A percentile compares a stretch with the other conserved stretches of the same genome.
These are phyloP conservation scores for Xanthoceras sorbifolium DNA, from an alignment of 345 rosid species.

Conservation along the genomic window DNA sequence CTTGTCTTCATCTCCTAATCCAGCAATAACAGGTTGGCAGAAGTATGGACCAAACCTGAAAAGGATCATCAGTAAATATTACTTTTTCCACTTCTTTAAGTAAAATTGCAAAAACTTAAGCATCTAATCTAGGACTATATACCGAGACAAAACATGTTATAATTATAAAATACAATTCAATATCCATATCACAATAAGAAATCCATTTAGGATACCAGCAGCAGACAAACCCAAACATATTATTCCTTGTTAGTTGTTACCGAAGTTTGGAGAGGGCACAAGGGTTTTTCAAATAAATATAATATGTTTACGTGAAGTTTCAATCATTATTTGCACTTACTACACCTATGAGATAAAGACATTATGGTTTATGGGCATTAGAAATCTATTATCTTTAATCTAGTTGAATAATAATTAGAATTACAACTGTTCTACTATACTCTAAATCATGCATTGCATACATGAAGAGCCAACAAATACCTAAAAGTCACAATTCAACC, in stretches of 20 bases:
- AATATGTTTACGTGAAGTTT: neutral
- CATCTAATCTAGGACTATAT: neutral
- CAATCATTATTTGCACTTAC: neutral
- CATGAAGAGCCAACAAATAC: neutral
- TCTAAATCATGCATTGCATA: neutral
- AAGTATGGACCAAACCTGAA: slow-evolving; percentile 95
- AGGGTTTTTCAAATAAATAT: neutral
- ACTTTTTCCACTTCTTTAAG: neutral
- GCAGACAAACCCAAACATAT: neutral
- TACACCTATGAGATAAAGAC: neutral
- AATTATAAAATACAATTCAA: neutral
- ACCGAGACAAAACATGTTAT: neutral
- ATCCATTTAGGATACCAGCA: neutral
- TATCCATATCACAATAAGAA: neutral
- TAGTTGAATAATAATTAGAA: neutral
- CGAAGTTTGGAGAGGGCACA: neutral
- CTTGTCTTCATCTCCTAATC: slow-evolving; percentile 87
- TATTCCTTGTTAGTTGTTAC: neutral
- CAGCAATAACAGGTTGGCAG: slow-evolving; percentile 97
- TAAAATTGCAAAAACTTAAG: neutral
- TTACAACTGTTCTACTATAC: neutral
- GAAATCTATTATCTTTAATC: neutral
- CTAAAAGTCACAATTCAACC: neutral
- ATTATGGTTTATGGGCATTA: neutral
- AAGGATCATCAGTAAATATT: slow-evolving; percentile 1